Evolutionary conservation across 805 yeast species (phyloP).

Genomic region (Candida xyloterini): DNA sequence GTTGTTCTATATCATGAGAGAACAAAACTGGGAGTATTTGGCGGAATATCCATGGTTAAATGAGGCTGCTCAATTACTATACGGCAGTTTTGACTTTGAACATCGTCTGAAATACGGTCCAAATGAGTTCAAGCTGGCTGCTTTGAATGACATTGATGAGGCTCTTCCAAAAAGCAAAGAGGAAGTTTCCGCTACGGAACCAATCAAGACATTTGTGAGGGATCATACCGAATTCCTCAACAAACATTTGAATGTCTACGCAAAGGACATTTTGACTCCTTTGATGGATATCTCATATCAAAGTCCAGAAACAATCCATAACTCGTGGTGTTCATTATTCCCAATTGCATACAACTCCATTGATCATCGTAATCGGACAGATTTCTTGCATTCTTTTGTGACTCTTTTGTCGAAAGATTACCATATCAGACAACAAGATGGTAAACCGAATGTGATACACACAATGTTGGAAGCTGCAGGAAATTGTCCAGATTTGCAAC

Average conservation of each 20-base stretch:
- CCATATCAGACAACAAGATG: conserved; percentile 85
- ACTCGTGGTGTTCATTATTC: conserved; percentile 80
- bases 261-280: conserved; percentile 65
- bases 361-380: conserved; percentile 76
- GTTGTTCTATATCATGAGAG: conserved; percentile 81
- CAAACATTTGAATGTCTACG: conserved; percentile 36
- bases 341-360: conserved; percentile 75
- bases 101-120: conserved; percentile 43
- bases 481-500: conserved; percentile 62
- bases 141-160: conserved; percentile 43
- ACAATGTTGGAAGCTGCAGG: conserved; percentile 83
- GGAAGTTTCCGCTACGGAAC: conserved; percentile 20
- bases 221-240: conserved; percentile 27
- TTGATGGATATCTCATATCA: conserved; percentile 78
- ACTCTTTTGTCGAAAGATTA: conserved; percentile 83
- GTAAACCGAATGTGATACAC: conserved; percentile 82
- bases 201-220: conserved; percentile 18
- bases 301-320: conserved; percentile 73
- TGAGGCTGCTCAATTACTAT: conserved; percentile 84
- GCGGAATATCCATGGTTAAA: conserved; percentile 94
- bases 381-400: conserved; percentile 78
- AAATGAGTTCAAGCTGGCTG: conserved; percentile 52
- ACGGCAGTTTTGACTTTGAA: conserved; percentile 66
- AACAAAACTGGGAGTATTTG: conserved; percentile 95
- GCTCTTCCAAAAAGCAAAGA: conserved; percentile 26